Base-by-base conservation (phyloP, 805 yeast species). In the Candida broadrunensis region DNA sequence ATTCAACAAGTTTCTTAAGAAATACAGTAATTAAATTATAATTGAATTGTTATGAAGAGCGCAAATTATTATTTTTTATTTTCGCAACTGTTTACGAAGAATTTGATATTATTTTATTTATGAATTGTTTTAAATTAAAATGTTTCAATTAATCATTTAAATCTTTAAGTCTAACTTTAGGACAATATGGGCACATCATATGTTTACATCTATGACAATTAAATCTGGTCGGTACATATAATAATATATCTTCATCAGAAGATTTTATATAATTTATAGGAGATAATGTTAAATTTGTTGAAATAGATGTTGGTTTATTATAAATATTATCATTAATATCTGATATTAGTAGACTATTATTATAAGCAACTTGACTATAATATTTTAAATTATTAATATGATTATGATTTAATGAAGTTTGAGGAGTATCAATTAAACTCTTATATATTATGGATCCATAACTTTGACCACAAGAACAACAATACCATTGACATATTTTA, bases 171-270 rank as follows among this genome's bases (percentile, higher is more conserved):
- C 72, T 54, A 19, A 65, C 48, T 41, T 67, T 67, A 15, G 59
- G 55, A 39, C 72, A 65, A 45, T 67, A 65, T 1, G 72, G 72
- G 37, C 72, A 67, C 72, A 67, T 67, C 71, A 67, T 65, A 44
- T 67, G 72, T 38, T 54, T 46, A 41, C 72, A 67, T 3, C 72
- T 51, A 37, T 58, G 65, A 36, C 72, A 67, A 17, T 57, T 60
- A 45, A 61, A 67, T 24, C 72, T 44, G 5, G 63, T 59, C 1
- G 72, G 70, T 0, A 55, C 50, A 25, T 56, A 47, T 15, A 62
- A 42, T 26, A 61, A 41, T 11, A 61, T 48, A n/a, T 55, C 45
- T 11, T 44, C 43, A 15, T 36, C 35, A n/a, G n/a, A n/a, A n/a
- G n/a, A n/a, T n/a, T n/a, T n/a, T n/a, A n/a, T n/a, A n/a, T n/a